A percentile compares a stretch with the other conserved stretches of the same genome.
These are phyloP conservation scores for Cryptosporidium canis DNA, from an alignment of 169 alveolate species.

Conservation along the genomic window DNA sequence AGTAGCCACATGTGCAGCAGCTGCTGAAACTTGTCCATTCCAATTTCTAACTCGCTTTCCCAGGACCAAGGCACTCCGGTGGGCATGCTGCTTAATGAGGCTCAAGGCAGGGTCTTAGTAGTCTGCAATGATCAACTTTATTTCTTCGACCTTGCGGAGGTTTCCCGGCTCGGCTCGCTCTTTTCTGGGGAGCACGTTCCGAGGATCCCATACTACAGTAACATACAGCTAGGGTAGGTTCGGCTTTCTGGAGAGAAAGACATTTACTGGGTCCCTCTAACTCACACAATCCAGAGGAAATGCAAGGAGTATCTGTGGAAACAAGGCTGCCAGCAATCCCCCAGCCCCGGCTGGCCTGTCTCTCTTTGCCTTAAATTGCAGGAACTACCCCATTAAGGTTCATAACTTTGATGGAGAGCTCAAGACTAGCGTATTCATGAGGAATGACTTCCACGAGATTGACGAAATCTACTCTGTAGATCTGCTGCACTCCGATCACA, in stretches of 20 bases:
- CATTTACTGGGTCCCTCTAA: neutral
- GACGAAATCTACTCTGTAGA: slow-evolving; percentile 35
- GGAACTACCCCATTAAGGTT: slow-evolving; percentile 11
- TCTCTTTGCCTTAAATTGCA: slow-evolving; percentile 1
- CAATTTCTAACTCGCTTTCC: too few species aligned
- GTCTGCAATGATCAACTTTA: neutral
- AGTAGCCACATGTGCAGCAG: too few species aligned
- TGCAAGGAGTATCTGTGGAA: slow-evolving; percentile 11
- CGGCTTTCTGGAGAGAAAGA: neutral
- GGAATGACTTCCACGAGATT: slow-evolving; percentile 8
- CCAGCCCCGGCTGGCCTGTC: neutral
- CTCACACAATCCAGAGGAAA: slow-evolving; percentile 18
- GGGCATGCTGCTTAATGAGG: neutral
- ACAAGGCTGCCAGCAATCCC: neutral
- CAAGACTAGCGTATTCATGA: neutral
- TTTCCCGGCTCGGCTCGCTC: neutral
- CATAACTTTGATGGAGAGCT: slow-evolving; percentile 1
- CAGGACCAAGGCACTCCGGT: slow-evolving; percentile 4
- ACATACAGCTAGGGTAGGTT: slow-evolving; percentile 1
- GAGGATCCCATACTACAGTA: neutral
- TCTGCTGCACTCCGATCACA: neutral
- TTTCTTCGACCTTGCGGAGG: neutral
- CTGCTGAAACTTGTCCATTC: too few species aligned
- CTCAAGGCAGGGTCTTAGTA: neutral
- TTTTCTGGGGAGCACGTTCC: neutral